These are phyloP conservation scores for Solanum medicagineum DNA, from an alignment of 257 asterid species.

Conservation along the genomic window DNA sequence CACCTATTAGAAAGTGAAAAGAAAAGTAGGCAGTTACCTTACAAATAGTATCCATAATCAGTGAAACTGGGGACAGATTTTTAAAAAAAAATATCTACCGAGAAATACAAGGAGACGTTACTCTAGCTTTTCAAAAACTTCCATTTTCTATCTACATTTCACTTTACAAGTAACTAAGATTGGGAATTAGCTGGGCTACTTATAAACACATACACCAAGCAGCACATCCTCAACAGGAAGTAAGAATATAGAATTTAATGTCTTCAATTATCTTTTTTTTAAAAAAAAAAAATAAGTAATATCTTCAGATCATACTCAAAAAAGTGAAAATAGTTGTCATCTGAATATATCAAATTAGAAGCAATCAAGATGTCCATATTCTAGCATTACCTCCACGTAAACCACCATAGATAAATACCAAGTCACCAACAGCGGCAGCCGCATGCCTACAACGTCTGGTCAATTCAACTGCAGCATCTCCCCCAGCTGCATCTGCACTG, in stretches of 20 bases:
- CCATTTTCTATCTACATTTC: not conserved
- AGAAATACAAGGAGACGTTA: not conserved
- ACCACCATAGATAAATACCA: constrained; percentile 92
- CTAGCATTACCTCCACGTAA: constrained; percentile 89
- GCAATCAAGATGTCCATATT: not conserved
- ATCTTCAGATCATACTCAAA: not conserved
- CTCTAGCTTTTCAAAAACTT: not conserved
- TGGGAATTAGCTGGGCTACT: not conserved
- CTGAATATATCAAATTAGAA: not conserved
- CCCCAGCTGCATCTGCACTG: constrained; percentile 99
- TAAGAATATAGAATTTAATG: not conserved
- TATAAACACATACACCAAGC: not conserved
- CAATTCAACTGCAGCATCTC: constrained; percentile 96
- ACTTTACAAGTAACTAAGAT: not conserved
- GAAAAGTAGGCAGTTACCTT: not conserved
- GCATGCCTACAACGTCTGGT: constrained; percentile 98
- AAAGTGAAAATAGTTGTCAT: not conserved
- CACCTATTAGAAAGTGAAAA: not conserved
- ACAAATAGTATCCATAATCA: not conserved
- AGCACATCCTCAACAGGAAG: not conserved
- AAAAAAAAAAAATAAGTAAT: not conserved
- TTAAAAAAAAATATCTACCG: not conserved
- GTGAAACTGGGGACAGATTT: not conserved
- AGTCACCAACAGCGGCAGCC: constrained; percentile 96
- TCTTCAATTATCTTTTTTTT: not conserved